Conservation (phyloP, 2,329 filamentous ascomycete genomes). For the Herpotrichia juniperi region DNA sequence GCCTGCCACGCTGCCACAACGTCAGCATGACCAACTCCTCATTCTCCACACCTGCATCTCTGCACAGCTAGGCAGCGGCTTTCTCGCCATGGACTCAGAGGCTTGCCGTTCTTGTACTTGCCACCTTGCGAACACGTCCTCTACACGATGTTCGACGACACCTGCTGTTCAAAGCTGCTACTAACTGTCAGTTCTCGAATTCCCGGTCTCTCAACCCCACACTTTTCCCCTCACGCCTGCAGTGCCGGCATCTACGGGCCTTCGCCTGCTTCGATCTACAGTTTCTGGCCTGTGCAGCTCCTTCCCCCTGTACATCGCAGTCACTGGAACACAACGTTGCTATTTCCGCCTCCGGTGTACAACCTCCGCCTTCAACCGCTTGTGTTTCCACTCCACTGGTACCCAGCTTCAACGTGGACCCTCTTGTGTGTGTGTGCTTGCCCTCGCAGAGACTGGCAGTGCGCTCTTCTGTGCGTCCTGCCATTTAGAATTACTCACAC, state of each 20-base stretch:
- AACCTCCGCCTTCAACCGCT: not conserved
- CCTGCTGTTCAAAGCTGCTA: no score
- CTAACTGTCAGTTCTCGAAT: no score
- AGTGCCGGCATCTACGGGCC: not conserved
- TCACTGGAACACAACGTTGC: not conserved
- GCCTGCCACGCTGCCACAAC: not conserved
- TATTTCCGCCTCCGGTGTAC: not conserved
- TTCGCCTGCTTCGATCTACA: not conserved
- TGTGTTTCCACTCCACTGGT: slow-evolving; percentile 5
- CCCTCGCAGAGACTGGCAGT: not conserved
- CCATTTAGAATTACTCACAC: slow-evolving; percentile 13
- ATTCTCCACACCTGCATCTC: no score
- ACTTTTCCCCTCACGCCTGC: not conserved
- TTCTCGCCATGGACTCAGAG: no score
- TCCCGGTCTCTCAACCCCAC: no score
- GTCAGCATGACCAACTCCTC: no score
- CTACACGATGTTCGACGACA: no score
- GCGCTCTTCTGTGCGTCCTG: not conserved
- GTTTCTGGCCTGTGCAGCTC: no score
- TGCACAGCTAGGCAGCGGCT: no score
- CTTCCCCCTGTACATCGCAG: no score
- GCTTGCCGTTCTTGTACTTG: no score
- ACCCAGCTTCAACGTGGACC: not conserved
- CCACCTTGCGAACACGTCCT: no score
- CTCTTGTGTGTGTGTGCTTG: not conserved